Evolutionary conservation across 2,329 filamentous ascomycete species (phyloP), one percentile per base, ranked within the genome.

Genomic region (Phaeoacremonium minimum): DNA sequence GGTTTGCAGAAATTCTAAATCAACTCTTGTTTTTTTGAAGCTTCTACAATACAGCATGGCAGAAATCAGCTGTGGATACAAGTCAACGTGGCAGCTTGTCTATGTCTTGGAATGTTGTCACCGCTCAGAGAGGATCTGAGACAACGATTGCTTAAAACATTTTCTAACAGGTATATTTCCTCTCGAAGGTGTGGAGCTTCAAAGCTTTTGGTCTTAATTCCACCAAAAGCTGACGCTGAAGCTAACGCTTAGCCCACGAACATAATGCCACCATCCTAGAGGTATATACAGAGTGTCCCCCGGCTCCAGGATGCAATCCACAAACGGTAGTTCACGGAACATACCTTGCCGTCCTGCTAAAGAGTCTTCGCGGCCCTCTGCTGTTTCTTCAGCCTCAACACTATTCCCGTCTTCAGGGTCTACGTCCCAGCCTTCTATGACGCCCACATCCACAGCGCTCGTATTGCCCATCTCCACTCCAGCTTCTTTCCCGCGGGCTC

Each of bases 191-290:
- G n/a, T n/a, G n/a, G n/a, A n/a, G n/a, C n/a, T n/a, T n/a, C n/a
- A n/a, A n/a, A n/a, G n/a, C n/a, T n/a, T n/a, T n/a, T 37, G 19
- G 9, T 20, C 18, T 58, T 38, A 76, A 46, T 86, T 85, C 85
- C 87, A 98, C 93, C 93, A 98, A 55, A 96, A 97, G 55, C 89
- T 96, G 11, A 97, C 89, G 48, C 90, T 96, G 53, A 95, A 90
- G 54, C 91, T 95, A 15, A 87, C 78, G 38, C 80, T 88, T 51
- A 97, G 56, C 33, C 88, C 88, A 41, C 86, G 73, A 4, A 97
- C 87, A 60, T 96, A 97, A 67, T 98, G 93, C 93, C 93, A 98
- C 91, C 93, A 98, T 1, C 91, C 93, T 5, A 87, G 73, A 0
- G 93, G 93, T 36, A 98, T 87, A 56, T 95, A 93, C 36, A 98